Conservation (phyloP, 441 rosid species). For the Erodium moschatum region DNA sequence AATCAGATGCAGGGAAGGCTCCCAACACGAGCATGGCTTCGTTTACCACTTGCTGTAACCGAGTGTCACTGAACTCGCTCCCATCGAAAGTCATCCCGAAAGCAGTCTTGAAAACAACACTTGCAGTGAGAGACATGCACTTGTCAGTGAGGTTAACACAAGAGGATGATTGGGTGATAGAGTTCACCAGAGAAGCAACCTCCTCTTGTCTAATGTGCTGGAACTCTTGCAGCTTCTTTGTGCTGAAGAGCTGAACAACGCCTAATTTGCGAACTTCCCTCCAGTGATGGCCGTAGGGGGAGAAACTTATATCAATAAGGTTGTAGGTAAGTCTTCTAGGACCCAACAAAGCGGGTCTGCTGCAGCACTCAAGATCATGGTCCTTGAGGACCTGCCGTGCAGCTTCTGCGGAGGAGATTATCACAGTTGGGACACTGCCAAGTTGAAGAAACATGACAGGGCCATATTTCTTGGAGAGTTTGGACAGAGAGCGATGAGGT, state of each 20-base stretch:
- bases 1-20: constrained; percentile 21
- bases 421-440: constrained; percentile 21
- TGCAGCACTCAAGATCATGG: constrained; percentile 41
- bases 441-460: constrained; percentile 1
- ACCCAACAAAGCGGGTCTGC: constrained; percentile 34
- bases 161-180: constrained; percentile 27
- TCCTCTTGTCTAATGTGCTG: too few relatives aligned
- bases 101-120: constrained; percentile 27
- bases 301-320: constrained; percentile 30
- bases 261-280: too few relatives aligned
- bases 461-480: constrained; percentile 17
- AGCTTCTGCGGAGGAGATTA: constrained; percentile 27
- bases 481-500: constrained; percentile 26
- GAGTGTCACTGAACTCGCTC: constrained; percentile 23
- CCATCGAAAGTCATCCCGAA: constrained; percentile 32
- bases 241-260: too few relatives aligned
- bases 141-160: constrained; percentile 31
- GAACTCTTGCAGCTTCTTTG: too few relatives aligned
- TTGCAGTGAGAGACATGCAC: constrained; percentile 25
- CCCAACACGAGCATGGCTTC: constrained; percentile 20
- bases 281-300: constrained; percentile 26
- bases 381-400: constrained; percentile 34
- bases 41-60: constrained; percentile 28
- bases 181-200: too few relatives aligned
- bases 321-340: constrained; percentile 31